Evolutionary conservation across 2,329 filamentous ascomycete species (phyloP).

Genomic region (Colletotrichum brevisporum): DNA sequence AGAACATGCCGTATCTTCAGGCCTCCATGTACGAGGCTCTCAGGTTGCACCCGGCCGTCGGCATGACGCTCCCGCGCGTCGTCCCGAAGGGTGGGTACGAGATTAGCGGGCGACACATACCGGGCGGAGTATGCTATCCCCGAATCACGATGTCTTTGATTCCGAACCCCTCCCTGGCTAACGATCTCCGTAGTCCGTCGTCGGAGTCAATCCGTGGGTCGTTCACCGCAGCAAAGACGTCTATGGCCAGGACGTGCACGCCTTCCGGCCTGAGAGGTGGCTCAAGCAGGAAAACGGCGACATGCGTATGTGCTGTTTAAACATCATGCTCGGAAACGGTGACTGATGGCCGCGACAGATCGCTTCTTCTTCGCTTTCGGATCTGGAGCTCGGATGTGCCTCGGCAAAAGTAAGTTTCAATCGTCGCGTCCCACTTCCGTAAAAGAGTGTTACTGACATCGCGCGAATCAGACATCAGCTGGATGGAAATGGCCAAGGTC

Average conservation of each 20-base stretch:
- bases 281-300: slow-evolving; percentile 20
- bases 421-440: neutral
- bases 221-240: slow-evolving; percentile 40
- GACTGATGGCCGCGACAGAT: neutral
- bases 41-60: slow-evolving; percentile 24
- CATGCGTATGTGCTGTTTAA: slow-evolving; percentile 1
- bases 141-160: too few relatives aligned
- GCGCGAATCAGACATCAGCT: slow-evolving; percentile 24
- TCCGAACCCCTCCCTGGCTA: neutral
- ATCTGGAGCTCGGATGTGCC: slow-evolving; percentile 18
- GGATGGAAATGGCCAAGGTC: slow-evolving; percentile 38
- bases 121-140: slow-evolving; percentile 41
- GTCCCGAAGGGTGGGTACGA: slow-evolving; percentile 24
- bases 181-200: slow-evolving; percentile 20
- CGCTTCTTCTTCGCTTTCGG: slow-evolving; percentile 30
- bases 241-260: slow-evolving; percentile 21
- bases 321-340: fast-evolving
- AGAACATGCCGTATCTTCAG: slow-evolving; percentile 32
- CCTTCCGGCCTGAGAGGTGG: slow-evolving; percentile 35
- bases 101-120: slow-evolving; percentile 44
- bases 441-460: neutral
- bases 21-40: slow-evolving; percentile 30
- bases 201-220: slow-evolving; percentile 47
- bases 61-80: slow-evolving; percentile 33
- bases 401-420: slow-evolving; percentile 11